These are phyloP conservation scores for Cyclocybe aegerita DNA, from an alignment of 768 basidiomycete genomes.

Conservation along the genomic window DNA sequence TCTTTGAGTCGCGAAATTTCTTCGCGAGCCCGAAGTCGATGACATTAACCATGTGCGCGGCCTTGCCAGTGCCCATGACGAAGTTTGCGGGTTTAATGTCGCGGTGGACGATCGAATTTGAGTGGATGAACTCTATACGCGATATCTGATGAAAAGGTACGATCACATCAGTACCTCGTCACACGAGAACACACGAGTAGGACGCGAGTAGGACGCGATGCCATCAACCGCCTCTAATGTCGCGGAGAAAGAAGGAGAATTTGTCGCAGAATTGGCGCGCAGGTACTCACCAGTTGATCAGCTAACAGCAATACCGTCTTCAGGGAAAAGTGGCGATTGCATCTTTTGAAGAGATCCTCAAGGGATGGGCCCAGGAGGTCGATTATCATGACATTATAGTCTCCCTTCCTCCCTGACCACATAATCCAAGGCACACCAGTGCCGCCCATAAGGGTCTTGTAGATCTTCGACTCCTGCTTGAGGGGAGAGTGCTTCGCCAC, in stretches of 20 bases:
- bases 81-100: constrained; percentile 99
- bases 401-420: constrained; percentile 88
- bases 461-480: constrained; percentile 88
- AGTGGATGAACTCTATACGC: constrained; percentile 96
- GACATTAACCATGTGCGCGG: constrained; percentile 52
- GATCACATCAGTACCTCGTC: constrained; percentile 18
- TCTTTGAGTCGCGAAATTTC: constrained; percentile 67
- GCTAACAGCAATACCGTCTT: constrained; percentile 94
- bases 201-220: neutral
- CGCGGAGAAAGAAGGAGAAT: neutral
- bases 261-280: neutral
- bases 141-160: constrained; percentile 61
- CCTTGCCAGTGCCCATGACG: constrained; percentile 78
- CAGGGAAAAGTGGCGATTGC: constrained; percentile 89
- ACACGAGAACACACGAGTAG: constrained; percentile 4
- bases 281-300: constrained; percentile 76
- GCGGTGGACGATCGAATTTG: constrained; percentile 90
- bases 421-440: constrained; percentile 90
- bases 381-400: constrained; percentile 98
- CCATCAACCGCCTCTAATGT: neutral
- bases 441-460: constrained; percentile 88
- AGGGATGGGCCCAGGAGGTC: constrained; percentile 91
- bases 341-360: constrained; percentile 85
- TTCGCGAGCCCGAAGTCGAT: constrained; percentile 88
- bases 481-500: constrained; percentile 63